These are phyloP conservation scores for Loxodes magnus DNA, from an alignment of 73 alveolate species.

Conservation along the genomic window DNA sequence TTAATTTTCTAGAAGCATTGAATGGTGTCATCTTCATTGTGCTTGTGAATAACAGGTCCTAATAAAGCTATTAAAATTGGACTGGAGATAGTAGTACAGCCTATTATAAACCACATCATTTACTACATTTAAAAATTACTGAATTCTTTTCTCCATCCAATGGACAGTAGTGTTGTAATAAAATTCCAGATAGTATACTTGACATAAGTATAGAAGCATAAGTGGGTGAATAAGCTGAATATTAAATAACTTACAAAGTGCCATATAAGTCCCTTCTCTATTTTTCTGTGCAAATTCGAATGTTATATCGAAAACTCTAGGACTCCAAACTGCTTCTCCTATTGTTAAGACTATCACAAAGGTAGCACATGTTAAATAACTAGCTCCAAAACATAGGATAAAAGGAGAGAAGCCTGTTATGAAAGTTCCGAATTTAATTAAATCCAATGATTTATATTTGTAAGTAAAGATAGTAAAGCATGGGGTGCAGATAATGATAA, in stretches of 20 bases:
- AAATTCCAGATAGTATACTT: neutral
- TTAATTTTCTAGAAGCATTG: too few species aligned
- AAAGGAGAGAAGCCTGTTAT: neutral
- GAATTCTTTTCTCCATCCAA: conserved; percentile 5
- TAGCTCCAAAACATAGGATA: neutral
- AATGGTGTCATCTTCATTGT: too few species aligned
- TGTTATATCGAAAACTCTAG: neutral
- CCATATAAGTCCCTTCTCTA: neutral
- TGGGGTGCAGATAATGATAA: neutral
- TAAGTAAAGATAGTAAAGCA: neutral
- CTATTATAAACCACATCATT: too few species aligned
- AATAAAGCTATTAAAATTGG: too few species aligned
- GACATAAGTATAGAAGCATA: too few species aligned
- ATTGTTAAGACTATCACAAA: neutral
- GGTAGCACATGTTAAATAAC: neutral
- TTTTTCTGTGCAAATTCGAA: conserved; percentile 2
- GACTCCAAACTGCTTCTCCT: conserved; percentile 2
- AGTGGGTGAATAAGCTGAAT: too few species aligned
- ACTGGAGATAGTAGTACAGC: too few species aligned
- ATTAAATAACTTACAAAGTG: neutral
- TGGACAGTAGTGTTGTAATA: conserved; percentile 4
- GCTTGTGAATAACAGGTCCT: too few species aligned
- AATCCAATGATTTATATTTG: neutral
- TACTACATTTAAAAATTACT: too few species aligned
- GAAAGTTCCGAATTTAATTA: neutral